Percentiles rank a stretch among this genome's conserved stretches.
Evolutionary conservation across 495 filamentous ascomycete species (phyloP).

Genomic region (Penicillium riverlandense): DNA sequence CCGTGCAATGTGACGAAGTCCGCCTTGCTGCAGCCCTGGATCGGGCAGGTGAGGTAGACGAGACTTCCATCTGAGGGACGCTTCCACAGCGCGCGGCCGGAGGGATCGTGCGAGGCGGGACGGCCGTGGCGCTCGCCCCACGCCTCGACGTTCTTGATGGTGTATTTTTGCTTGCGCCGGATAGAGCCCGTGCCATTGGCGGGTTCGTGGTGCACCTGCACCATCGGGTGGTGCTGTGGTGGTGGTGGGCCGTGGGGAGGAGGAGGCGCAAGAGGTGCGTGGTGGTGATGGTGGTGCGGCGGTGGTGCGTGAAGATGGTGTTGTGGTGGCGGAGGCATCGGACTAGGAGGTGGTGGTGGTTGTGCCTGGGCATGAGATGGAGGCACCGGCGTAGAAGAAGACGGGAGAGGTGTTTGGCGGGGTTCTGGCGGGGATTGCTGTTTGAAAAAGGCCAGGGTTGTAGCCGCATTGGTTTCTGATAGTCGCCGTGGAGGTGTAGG

Average conservation of each 20-base stretch:
- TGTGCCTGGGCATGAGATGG: conserved; percentile 19
- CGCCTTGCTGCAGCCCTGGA: conserved; percentile 36
- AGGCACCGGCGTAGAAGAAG: conserved; percentile 18
- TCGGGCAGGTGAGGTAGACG: conserved; percentile 41
- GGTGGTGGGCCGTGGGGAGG: conserved; percentile 9
- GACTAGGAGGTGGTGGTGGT: conserved; percentile 9
- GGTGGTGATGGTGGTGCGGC: neutral
- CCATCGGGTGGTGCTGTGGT: conserved; percentile 19
- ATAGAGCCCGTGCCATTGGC: conserved; percentile 23
- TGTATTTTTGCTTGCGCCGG: conserved; percentile 43
- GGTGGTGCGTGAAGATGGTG: conserved; percentile 7
- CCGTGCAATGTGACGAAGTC: conserved; percentile 42
- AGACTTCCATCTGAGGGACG: conserved; percentile 40
- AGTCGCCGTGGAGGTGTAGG: conserved; percentile 38
- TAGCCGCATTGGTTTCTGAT: conserved; percentile 44
- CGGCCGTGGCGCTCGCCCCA: conserved; percentile 43
- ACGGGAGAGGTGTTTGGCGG: conserved; percentile 27
- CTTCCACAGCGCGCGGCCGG: conserved; percentile 39
- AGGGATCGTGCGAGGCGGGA: conserved; percentile 38
- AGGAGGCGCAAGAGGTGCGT: conserved; percentile 7
- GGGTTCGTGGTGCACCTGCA: conserved; percentile 23
- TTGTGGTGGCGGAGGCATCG: conserved; percentile 5
- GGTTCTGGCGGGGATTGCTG: conserved; percentile 43
- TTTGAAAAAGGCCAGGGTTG: conserved; percentile 45
- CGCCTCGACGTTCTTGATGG: conserved; percentile 44